These are phyloP conservation scores for Chenopodium berlandieri DNA, from an alignment of 148 eudicot species.

Conservation along the genomic window DNA sequence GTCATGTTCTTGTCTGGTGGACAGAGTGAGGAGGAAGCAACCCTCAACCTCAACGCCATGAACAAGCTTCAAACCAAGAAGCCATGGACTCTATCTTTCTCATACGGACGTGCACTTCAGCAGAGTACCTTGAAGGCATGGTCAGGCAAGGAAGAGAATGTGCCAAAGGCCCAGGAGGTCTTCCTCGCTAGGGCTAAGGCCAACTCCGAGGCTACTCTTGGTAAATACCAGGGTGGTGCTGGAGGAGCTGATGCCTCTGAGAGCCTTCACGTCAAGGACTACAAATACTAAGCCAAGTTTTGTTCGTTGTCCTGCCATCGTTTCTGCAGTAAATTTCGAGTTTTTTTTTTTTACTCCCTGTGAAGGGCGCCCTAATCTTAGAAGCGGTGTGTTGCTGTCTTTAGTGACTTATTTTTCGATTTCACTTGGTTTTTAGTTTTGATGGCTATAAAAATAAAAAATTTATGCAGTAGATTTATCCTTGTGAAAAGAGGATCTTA, in stretches of 20 bases:
- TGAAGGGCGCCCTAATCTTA: conserved; percentile 13
- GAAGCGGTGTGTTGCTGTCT: conserved; percentile 15
- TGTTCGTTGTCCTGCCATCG: conserved; percentile 4
- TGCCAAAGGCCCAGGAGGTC: conserved; percentile 65
- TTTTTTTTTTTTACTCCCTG: neutral
- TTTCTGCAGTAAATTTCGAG: conserved; percentile 14
- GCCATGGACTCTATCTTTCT: conserved; percentile 91
- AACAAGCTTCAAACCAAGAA: conserved; percentile 76
- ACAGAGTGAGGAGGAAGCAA: conserved; percentile 96
- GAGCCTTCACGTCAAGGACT: conserved; percentile 93
- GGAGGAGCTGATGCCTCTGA: conserved; percentile 77
- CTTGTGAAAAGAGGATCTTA: conserved; percentile 10
- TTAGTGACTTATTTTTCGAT: neutral
- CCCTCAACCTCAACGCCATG: conserved; percentile 89
- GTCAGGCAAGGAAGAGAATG: conserved; percentile 73
- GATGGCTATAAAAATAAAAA: conserved; percentile 19
- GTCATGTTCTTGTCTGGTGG: conserved; percentile 95
- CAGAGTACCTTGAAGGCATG: conserved; percentile 93
- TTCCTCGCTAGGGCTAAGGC: conserved; percentile 79
- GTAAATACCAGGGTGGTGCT: conserved; percentile 67
- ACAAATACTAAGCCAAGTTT: conserved; percentile 61
- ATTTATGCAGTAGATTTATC: conserved; percentile 17
- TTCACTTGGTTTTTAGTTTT: conserved; percentile 4
- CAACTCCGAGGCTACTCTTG: conserved; percentile 91
- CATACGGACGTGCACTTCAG: conserved; percentile 93